Percentiles rank a stretch among this genome's conserved stretches.
phyloP scores from a whole-genome alignment of 2,329 filamentous ascomycete genomes.

The Grosmannia serpens region DNA sequence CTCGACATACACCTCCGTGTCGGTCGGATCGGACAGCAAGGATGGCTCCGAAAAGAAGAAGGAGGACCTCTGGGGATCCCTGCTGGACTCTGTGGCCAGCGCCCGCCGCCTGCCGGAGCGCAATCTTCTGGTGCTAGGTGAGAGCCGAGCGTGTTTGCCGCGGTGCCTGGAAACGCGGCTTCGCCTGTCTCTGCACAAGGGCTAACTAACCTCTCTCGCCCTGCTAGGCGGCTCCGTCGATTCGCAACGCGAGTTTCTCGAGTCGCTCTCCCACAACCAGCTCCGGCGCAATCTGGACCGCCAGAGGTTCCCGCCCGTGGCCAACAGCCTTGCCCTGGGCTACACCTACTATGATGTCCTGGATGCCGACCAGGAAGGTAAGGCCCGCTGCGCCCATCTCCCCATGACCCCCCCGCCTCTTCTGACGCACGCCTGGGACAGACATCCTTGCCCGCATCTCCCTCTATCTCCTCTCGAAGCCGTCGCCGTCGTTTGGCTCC shows the following conservation, averaged over 20 bases:
- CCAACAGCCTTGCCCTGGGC: constrained; percentile 83
- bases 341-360: constrained; percentile 94
- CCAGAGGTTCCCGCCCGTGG: constrained; percentile 62
- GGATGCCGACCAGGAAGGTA: constrained; percentile 89
- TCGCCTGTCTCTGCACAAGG: background rate
- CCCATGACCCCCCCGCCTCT: background rate
- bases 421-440: constrained; percentile 23
- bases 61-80: constrained; percentile 88
- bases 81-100: constrained; percentile 83
- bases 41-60: constrained; percentile 53
- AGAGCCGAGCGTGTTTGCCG: background rate
- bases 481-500: constrained; percentile 70
- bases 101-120: constrained; percentile 86
- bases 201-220: background rate
- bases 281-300: constrained; percentile 41
- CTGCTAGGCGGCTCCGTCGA: constrained; percentile 63
- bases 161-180: constrained; percentile 12
- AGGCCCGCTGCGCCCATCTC: constrained; percentile 21
- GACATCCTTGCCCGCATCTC: constrained; percentile 86
- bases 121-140: constrained; percentile 77
- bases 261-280: constrained; percentile 41
- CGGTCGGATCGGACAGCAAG: constrained; percentile 39
- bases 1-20: constrained; percentile 47
- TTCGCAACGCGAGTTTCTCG: constrained; percentile 74
- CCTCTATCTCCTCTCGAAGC: constrained; percentile 76